These are phyloP conservation scores for Globisporangium recalcitrans DNA, from an alignment of 352 stramenopile genomes.

Conservation along the genomic window DNA sequence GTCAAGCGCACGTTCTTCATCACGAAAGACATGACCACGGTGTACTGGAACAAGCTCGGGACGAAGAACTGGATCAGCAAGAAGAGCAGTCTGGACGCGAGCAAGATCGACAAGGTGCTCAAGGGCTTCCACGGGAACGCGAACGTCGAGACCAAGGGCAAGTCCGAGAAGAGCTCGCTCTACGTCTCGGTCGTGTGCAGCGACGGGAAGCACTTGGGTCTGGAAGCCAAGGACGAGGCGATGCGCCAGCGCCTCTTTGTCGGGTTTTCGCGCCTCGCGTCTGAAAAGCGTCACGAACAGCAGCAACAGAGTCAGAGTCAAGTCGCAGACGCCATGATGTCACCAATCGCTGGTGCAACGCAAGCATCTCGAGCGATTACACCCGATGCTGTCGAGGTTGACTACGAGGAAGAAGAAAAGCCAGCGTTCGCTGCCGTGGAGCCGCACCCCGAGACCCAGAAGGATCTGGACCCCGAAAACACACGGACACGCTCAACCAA, in stretches of 20 bases:
- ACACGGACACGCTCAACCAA: not conserved
- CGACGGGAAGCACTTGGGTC: slow-evolving; percentile 42
- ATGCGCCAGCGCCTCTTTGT: slow-evolving; percentile 41
- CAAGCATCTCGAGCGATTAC: not conserved
- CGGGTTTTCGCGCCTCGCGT: slow-evolving; percentile 42
- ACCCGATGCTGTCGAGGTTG: not conserved
- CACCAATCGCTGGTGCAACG: not conserved
- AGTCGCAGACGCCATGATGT: not conserved
- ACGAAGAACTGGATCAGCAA: slow-evolving; percentile 36
- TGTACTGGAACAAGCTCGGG: slow-evolving; percentile 56
- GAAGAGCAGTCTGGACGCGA: slow-evolving; percentile 45
- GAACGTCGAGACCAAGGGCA: slow-evolving; percentile 23
- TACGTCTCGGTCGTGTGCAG: slow-evolving; percentile 46
- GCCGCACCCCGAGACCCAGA: not conserved
- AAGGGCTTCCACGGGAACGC: slow-evolving; percentile 37
- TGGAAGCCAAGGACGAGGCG: slow-evolving; percentile 46
- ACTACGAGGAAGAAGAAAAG: slow-evolving; percentile 7
- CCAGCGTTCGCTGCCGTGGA: not conserved
- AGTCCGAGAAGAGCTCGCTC: slow-evolving; percentile 24
- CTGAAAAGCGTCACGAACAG: slow-evolving; percentile 34
- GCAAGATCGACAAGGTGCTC: slow-evolving; percentile 40
- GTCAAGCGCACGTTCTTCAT: slow-evolving; percentile 59
- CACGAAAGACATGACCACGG: slow-evolving; percentile 33
- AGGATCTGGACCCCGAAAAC: not conserved
- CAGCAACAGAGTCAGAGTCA: slow-evolving; percentile 1